These are phyloP conservation scores for Calonectria honghensis DNA, from an alignment of 2,329 filamentous ascomycete species.

Conservation along the genomic window DNA sequence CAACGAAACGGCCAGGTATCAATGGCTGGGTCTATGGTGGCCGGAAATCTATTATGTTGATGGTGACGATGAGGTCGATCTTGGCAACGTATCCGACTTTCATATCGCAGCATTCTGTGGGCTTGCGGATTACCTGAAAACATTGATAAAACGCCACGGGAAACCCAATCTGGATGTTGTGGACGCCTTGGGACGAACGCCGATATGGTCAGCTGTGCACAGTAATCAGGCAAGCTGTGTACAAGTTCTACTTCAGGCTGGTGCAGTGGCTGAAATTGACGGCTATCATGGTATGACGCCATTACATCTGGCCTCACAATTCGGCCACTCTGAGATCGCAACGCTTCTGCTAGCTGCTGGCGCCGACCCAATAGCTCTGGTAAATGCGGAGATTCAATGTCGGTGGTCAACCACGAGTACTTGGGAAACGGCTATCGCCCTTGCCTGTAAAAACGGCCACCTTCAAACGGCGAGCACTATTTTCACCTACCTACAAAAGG, in stretches of 20 bases:
- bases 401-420: background rate
- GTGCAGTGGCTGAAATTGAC: background rate
- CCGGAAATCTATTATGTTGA: background rate
- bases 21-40: background rate
- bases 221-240: background rate
- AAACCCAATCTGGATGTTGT: background rate
- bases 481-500: background rate
- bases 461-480: constrained; percentile 1
- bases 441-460: constrained; percentile 20
- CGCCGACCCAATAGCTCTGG: background rate
- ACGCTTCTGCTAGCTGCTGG: constrained; percentile 17
- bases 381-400: too few species aligned
- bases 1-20: background rate
- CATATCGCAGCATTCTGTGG: constrained; percentile 45
- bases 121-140: constrained; percentile 27
- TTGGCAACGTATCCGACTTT: background rate
- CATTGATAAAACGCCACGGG: background rate
- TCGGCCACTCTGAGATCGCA: background rate
- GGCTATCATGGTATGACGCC: background rate
- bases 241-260: constrained; percentile 22
- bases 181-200: background rate
- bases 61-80: background rate
- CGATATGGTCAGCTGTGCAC: background rate
- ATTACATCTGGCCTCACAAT: background rate
- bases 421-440: background rate